Base-by-base conservation (phyloP, 1,284 basidiomycete genomes). In the Boletus smithii region DNA sequence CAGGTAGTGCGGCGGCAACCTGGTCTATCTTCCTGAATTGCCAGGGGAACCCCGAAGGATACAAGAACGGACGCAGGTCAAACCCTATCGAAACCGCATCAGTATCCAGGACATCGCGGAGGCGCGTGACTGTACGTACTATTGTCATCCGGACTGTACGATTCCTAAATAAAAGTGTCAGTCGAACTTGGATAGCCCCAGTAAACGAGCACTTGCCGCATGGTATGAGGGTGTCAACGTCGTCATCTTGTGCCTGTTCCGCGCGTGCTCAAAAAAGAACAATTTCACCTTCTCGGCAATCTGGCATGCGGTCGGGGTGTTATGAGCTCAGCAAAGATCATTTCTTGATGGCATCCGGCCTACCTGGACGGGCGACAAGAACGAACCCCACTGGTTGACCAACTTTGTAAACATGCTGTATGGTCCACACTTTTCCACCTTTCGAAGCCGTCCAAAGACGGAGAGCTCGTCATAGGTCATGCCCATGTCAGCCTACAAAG, bases 171-270 rank as follows among this genome's bases (percentile, higher is more conserved):
- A 27, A 37, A 26, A 16, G 14, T 2, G 29, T 49, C 18, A 58
- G 39, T 20, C 5, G 9, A 7, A 4, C 5, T 6, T 2, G 3
- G 45, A 24, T 3, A 20, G 3, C 23, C 7, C n/a, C n/a, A 30
- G 23, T 1, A 5, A n/a, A 38, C 34, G 43, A 10, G 34, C 14
- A 71, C 85, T 59, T 56, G 86, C 94, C 55, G 97, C 95, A 68
- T 99, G 97, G 59, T 99, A 98, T 3, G 91, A 81, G 1, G 95
- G 97, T 1, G 97, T 99, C 53, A 99, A 66, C 0, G 95, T 99
- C 8, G 97, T 99, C 95, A 99, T 99, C 80, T 99, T 99, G 71
- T 99, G 95, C 44, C 97, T 73, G 68, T 99, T 99, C 49, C 95
- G 79, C 0, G 95, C 95, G 60, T 99, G 86, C 66, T 95, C 92